Evolutionary conservation across 345 rosid genomes (phyloP), one percentile per base, ranked within the genome.

Genomic region (Populus ilicifolia): DNA sequence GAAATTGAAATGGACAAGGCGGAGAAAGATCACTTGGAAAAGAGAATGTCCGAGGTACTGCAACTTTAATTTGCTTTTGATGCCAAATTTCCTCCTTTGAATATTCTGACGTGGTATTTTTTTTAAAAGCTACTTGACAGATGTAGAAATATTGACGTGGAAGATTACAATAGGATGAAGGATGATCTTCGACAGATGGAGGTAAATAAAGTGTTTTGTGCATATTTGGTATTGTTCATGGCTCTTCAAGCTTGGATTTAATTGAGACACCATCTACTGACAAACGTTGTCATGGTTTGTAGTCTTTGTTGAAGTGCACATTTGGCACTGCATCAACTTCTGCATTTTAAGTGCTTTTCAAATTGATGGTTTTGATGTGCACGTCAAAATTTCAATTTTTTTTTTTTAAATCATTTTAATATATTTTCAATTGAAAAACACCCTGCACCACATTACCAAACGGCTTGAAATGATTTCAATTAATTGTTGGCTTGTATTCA

Each of bases 161-260:
- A 92, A 81, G 92, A 96, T 43, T 91, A 96, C 78, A 83, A 87
- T 59, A 88, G 90, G 75, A 86, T 92, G 78, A 96, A 92, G 89
- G 86, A 81, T 82, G 91, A 87, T 62, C 83, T 88, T 64, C 87
- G 50, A 59, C 89, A 86, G 72, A 69, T 87, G 84, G 91, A 89
- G 94, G 99, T 92, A 80, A 77, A 73, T 61, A 46, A 46, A 46
- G 16, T 46, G 4, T 46, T 46, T 46, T 46, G 17, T 46, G 52
- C 52, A 4, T 46, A 46, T 46, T 46, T 13, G 11, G 50, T 46
- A 46, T 14, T 46, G 50, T 46, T n/a, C 23, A 8, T 20, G 29
- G 65, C 23, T 59, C 30, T n/a, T 23, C 65, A 61, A 61, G 21
- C 65, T 6, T 61, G 65, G 29, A 21, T 21, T 61, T 61, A 14